Evolutionary conservation across 306 rosid genomes (phyloP).

Genomic region (Spatholobus suberectus): DNA sequence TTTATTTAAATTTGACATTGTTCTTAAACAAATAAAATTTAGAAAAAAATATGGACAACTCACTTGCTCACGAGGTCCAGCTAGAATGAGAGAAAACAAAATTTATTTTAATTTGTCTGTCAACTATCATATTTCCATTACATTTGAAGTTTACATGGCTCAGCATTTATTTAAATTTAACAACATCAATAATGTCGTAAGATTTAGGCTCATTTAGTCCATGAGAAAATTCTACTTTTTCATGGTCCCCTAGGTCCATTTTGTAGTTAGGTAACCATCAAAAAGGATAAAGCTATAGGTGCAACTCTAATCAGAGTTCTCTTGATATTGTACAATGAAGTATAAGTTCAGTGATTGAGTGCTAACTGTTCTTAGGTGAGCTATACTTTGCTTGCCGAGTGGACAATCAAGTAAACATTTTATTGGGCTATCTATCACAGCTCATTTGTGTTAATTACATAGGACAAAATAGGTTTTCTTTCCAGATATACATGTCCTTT

Average conservation of each 20-base stretch:
- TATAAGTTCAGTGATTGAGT: conserved; percentile 26
- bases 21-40: not conserved
- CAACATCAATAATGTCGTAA: not conserved
- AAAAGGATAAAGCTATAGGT: conserved; percentile 19
- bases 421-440: not conserved
- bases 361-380: not conserved
- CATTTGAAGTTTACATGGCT: not conserved
- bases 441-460: not conserved
- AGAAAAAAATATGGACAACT: not conserved
- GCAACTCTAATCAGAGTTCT: conserved; percentile 19
- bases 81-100: not conserved
- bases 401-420: conserved; percentile 21
- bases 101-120: not conserved
- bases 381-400: not conserved
- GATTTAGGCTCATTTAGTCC: not conserved
- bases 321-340: not conserved
- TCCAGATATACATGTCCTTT: not conserved
- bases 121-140: not conserved
- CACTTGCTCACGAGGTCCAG: not conserved
- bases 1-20: not conserved
- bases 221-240: not conserved
- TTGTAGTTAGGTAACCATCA: conserved; percentile 23
- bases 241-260: conserved; percentile 4
- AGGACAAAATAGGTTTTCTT: not conserved
- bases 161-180: not conserved